A percentile compares a stretch with the other conserved stretches of the same genome.
Conservation (phyloP, 345 rosid species). For the Moricandia moricandioides region DNA sequence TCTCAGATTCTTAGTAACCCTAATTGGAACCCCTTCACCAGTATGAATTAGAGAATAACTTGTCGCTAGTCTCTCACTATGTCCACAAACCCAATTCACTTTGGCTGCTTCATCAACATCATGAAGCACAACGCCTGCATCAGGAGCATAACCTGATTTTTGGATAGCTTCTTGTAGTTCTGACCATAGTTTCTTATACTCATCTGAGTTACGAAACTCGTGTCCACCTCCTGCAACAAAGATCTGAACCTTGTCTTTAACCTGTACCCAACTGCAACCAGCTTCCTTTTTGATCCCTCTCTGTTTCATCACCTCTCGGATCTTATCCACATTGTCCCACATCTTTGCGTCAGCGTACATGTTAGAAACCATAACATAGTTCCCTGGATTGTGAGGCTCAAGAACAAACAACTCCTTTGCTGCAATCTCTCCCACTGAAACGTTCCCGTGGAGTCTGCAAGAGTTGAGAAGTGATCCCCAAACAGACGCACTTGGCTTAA, state of each 20-base stretch:
- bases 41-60: conserved; percentile 44
- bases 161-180: conserved; percentile 41
- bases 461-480: conserved; percentile 65
- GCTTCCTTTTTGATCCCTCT: conserved; percentile 54
- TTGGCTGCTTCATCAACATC: conserved; percentile 57
- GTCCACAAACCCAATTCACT: conserved; percentile 51
- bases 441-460: conserved; percentile 42
- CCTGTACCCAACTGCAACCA: conserved; percentile 65
- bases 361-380: conserved; percentile 60
- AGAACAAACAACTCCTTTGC: conserved; percentile 47
- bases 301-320: conserved; percentile 42
- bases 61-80: conserved; percentile 61
- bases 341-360: conserved; percentile 60
- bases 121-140: conserved; percentile 48
- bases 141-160: conserved; percentile 42
- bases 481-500: conserved; percentile 49
- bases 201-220: conserved; percentile 42
- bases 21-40: conserved; percentile 42
- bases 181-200: conserved; percentile 40
- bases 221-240: conserved; percentile 53
- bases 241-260: conserved; percentile 44
- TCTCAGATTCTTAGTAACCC: conserved; percentile 61
- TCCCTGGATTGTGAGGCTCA: conserved; percentile 58
- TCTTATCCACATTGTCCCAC: conserved; percentile 53
- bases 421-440: conserved; percentile 38